Percentiles rank a stretch among this genome's conserved stretches.
These are phyloP conservation scores for Cordyceps militaris DNA, from an alignment of 2,329 filamentous ascomycete genomes.

Conservation along the genomic window DNA sequence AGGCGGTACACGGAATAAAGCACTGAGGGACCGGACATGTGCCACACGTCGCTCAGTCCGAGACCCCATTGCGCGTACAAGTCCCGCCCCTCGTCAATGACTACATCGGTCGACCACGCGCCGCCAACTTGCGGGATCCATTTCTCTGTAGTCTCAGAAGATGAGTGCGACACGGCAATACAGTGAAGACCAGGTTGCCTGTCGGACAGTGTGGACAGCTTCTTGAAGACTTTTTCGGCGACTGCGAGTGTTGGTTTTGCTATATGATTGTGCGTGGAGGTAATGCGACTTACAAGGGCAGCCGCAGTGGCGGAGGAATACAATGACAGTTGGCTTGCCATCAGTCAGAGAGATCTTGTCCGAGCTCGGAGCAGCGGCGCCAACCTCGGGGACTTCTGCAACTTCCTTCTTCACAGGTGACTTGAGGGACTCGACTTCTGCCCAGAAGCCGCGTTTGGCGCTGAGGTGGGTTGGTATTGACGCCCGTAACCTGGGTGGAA, in stretches of 20 bases:
- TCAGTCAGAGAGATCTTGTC: constrained; percentile 44
- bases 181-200: constrained; percentile 45
- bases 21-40: constrained; percentile 51
- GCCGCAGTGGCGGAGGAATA: constrained; percentile 66
- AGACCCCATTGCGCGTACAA: constrained; percentile 61
- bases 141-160: constrained; percentile 42
- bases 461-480: background rate
- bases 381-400: constrained; percentile 42
- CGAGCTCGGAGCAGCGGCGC: constrained; percentile 48
- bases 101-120: constrained; percentile 48
- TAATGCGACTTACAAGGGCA: constrained; percentile 56
- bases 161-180: constrained; percentile 57
- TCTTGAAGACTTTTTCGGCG: constrained; percentile 59
- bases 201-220: constrained; percentile 45
- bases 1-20: constrained; percentile 52
- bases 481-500: background rate
- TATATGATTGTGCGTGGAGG: background rate
- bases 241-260: constrained; percentile 36
- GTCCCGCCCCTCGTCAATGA: constrained; percentile 54
- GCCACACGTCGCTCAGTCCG: constrained; percentile 52
- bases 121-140: constrained; percentile 53
- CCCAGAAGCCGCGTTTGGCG: constrained; percentile 23
- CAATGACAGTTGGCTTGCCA: constrained; percentile 51
- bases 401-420: constrained; percentile 35
- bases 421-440: constrained; percentile 36